Conservation (phyloP, 768 basidiomycete genomes). For the Chalciporus chontae region DNA sequence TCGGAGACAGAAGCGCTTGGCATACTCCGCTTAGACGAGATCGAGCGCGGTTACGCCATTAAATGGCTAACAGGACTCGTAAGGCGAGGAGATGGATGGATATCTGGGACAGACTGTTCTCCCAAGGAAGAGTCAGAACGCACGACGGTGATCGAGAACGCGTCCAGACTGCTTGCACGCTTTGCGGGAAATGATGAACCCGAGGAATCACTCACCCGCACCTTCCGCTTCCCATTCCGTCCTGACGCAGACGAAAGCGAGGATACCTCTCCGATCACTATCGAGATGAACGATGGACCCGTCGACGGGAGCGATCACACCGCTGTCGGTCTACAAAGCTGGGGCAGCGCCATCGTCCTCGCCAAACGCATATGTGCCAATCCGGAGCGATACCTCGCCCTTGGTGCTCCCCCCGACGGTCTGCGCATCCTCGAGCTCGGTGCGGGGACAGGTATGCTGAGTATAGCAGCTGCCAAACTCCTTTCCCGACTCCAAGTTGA, state of each 20-base stretch:
- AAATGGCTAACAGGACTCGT: constrained; percentile 75
- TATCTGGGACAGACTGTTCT: constrained; percentile 13
- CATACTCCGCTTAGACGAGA: constrained; percentile 53
- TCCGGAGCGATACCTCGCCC: constrained; percentile 39
- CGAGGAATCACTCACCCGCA: constrained; percentile 45
- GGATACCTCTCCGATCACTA: constrained; percentile 27
- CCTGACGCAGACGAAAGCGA: background rate
- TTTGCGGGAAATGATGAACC: constrained; percentile 44
- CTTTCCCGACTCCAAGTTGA: constrained; percentile 19
- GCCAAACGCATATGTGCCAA: constrained; percentile 56
- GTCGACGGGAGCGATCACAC: constrained; percentile 66
- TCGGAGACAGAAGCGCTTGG: constrained; percentile 32
- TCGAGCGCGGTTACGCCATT: constrained; percentile 66
- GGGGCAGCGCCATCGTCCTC: constrained; percentile 75
- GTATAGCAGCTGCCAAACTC: constrained; percentile 59
- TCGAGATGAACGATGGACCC: constrained; percentile 70
- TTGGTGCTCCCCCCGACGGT: background rate
- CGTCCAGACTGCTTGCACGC: constrained; percentile 51
- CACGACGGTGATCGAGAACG: constrained; percentile 48
- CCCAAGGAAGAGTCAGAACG: constrained; percentile 40
- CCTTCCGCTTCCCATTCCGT: constrained; percentile 46
- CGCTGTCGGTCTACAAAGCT: constrained; percentile 79
- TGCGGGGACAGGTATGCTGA: constrained; percentile 81
- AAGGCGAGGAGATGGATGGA: constrained; percentile 56
- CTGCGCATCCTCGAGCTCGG: constrained; percentile 74